Evolutionary conservation across 2,329 filamentous ascomycete species (phyloP), one percentile per base, ranked within the genome.

Genomic region (Ascochyta clinopodiicola): DNA sequence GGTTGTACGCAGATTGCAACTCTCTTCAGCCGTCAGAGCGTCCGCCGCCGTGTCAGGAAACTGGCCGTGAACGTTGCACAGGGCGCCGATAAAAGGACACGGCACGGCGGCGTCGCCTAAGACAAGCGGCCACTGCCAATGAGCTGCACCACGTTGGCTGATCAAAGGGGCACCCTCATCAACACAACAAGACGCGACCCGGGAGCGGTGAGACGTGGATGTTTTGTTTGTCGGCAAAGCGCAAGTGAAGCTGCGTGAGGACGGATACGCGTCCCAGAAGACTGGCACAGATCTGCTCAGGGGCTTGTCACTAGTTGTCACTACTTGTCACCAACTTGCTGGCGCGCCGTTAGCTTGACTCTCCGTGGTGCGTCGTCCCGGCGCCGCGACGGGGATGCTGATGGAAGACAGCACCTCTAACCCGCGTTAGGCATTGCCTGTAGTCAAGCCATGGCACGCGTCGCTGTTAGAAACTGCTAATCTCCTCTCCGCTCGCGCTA

Each of bases 291-390:
- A 70, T 71, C 66, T 66, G 50, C 69, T 63, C 64, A 66, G 65
- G 68, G 68, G 66, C 64, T 54, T 62, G 64, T 60, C 54, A 52
- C 53, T 51, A 48, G 31, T 34, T 46, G 49, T 57, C 54, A 52
- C 53, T 51, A 48, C 31, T 34, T 43, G 49, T 57, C 45, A 50
- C 56, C 63, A 68, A 53, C 52, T 60, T 59, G 46, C 27, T 64
- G 59, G 62, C 56, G 63, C 56, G 57, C 56, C 60, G 61, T 63
- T 73, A 70, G 68, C 56, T 59, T 56, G 48, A 48, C 54, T 59
- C 29, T 64, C 68, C 68, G 68, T 67, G 64, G 64, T 71, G 66
- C 54, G 55, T 67, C 62, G 62, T 72, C 66, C 70, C 70, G 69
- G 56, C 62, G 68, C 69, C 67, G 69, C 69, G 68, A 62, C 59